phyloP scores from a whole-genome alignment of 2,329 filamentous ascomycete genomes.

The Curvularia hawaiiensis region DNA sequence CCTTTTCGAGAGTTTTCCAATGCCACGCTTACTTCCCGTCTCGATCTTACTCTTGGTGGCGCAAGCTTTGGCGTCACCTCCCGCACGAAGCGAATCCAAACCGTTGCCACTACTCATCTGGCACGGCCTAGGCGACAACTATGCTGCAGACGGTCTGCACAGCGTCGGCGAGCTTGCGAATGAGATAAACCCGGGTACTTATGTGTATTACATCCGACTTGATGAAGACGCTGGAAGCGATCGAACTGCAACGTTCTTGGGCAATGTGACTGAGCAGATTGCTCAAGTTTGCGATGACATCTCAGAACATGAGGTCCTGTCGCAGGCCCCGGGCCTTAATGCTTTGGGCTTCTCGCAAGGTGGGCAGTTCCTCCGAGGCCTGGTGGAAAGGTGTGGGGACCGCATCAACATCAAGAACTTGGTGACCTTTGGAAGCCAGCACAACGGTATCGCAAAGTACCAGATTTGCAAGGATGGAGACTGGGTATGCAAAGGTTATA shows the following conservation, averaged over 20 bases:
- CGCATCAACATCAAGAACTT: slow-evolving; percentile 73
- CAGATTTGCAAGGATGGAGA: slow-evolving; percentile 73
- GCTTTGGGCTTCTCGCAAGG: slow-evolving; percentile 95
- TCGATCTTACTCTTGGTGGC: slow-evolving; percentile 29
- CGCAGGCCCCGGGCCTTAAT: slow-evolving; percentile 81
- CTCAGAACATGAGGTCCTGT: slow-evolving; percentile 75
- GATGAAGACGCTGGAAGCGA: slow-evolving; percentile 70
- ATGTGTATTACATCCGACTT: slow-evolving; percentile 79
- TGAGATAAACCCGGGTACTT: slow-evolving; percentile 77
- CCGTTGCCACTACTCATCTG: slow-evolving; percentile 87
- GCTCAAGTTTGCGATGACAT: slow-evolving; percentile 78
- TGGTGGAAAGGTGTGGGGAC: slow-evolving; percentile 83
- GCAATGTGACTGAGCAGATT: slow-evolving; percentile 83
- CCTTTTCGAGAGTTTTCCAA: slow-evolving; percentile 10
- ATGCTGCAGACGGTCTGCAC: slow-evolving; percentile 74
- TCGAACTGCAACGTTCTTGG: slow-evolving; percentile 84
- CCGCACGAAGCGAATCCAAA: slow-evolving; percentile 15
- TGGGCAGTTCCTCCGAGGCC: slow-evolving; percentile 91
- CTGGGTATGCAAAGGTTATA: slow-evolving; percentile 79
- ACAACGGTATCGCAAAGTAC: slow-evolving; percentile 90
- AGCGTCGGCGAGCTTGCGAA: slow-evolving; percentile 74
- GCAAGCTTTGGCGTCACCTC: slow-evolving; percentile 22
- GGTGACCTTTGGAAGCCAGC: slow-evolving; percentile 87
- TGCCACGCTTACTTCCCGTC: slow-evolving; percentile 30
- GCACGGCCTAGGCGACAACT: slow-evolving; percentile 85